phyloP scores from a whole-genome alignment of 192 early-diverging fungal species.

The Coemansia interrupta region DNA sequence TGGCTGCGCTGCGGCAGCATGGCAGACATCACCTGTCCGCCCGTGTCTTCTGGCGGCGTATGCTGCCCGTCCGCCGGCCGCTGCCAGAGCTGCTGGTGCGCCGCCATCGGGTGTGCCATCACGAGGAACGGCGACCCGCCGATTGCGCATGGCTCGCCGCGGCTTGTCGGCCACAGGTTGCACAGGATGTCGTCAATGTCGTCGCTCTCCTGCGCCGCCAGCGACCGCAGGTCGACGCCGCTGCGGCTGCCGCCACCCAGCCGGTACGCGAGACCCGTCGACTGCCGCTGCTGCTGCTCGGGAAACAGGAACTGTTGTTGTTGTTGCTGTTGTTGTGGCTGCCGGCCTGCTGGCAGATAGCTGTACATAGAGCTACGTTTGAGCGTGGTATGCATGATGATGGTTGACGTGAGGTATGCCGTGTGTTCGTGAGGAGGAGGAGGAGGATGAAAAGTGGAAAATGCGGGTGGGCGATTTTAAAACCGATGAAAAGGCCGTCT shows the following conservation, averaged over 20 bases:
- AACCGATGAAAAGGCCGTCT: no score
- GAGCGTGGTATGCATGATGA: constrained; percentile 34
- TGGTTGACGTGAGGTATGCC: neutral
- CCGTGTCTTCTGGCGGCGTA: constrained; percentile 36
- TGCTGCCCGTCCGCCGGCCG: constrained; percentile 16
- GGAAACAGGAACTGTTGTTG: neutral
- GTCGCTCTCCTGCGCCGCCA: constrained; percentile 29
- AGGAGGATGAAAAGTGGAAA: constrained; percentile 1
- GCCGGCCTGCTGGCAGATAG: neutral
- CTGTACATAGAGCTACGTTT: constrained; percentile 12
- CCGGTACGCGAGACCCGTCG: neutral
- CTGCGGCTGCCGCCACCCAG: constrained; percentile 8
- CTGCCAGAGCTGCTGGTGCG: neutral
- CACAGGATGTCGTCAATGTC: constrained; percentile 51
- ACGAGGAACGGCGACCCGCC: constrained; percentile 16
- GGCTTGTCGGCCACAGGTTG: constrained; percentile 46
- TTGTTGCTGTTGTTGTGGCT: neutral
- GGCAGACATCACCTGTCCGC: neutral
- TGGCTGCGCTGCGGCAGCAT: neutral
- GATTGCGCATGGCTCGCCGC: constrained; percentile 3
- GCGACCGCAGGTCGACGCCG: constrained; percentile 6
- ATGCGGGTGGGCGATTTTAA: no score
- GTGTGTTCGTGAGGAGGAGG: neutral
- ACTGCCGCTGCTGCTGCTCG: constrained; percentile 6
- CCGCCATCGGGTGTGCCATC: neutral